Evolutionary conservation across 1,284 basidiomycete genomes (phyloP), one percentile per base, ranked within the genome.

Genomic region (Boletus sp.): DNA sequence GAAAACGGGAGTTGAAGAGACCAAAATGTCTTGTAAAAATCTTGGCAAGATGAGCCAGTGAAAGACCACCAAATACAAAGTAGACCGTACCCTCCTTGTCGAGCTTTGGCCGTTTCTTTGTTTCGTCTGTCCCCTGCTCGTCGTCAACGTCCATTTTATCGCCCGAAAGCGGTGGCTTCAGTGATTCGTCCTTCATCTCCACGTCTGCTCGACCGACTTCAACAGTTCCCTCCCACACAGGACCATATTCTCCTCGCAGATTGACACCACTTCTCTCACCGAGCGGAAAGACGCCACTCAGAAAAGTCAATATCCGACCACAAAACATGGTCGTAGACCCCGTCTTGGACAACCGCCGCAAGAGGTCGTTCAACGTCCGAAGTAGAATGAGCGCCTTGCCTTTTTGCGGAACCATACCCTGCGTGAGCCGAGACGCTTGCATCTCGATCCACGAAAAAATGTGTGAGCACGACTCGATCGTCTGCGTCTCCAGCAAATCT

Each of bases 201-300:
- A 63, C 67, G 50, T 74, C 73, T 23, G 57, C 63, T 27, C 67
- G 71, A 54, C 69, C 71, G 19, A 67, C 61, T 37, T 79, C 76
- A 43, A 79, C 80, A 9, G 88, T 86, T 8, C 85, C 83, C 61
- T 91, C 88, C 91, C 91, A 93, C n/a, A 79, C 79, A 59, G 94
- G 83, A 16, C 93, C 85, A 75, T 90, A 89, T 77, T 94, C 92
- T 59, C 95, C 95, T 46, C 92, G 80, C 64, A 96, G 75, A 74
- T 97, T 97, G 50, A 97, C 94, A 40, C 94, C 94, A 72, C 93
- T 95, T 52, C 93, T 81, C 74, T 97, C 94, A 4, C 91, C 90
- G 13, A 97, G 76, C 6, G 93, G 92, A 70, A 95, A 96, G 2
- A 94, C 92, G 1, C 84, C 84, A 63, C 90, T 92, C 52, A 97